Conservation (phyloP, 495 filamentous ascomycete genomes). For the Xylaria grammica region DNA sequence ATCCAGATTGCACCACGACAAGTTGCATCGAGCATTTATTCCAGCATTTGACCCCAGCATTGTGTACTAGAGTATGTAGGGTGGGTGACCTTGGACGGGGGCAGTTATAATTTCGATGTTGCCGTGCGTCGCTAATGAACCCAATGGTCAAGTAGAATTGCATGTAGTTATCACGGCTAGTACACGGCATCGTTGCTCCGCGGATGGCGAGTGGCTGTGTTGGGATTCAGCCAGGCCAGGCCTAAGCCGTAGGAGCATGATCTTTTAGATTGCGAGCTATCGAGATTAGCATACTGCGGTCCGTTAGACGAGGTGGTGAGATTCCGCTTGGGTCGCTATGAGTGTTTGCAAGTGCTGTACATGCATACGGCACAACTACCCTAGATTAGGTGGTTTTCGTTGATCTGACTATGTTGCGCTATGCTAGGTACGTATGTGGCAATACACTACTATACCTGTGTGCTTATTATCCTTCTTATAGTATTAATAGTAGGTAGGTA, state of each 20-base stretch:
- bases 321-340: neutral
- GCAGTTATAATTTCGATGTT: neutral
- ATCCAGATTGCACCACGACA: too few species aligned
- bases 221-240: constrained; percentile 11
- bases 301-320: neutral
- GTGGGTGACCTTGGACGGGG: neutral
- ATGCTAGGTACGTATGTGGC: too few species aligned
- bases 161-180: too few species aligned
- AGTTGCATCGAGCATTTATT: neutral
- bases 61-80: neutral
- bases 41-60: too few species aligned
- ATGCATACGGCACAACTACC: neutral
- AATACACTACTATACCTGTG: too few species aligned
- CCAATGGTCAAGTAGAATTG: neutral
- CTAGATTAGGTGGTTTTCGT: too few species aligned
- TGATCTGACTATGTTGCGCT: too few species aligned
- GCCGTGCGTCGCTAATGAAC: constrained; percentile 9
- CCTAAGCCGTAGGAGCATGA: constrained; percentile 1
- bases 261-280: constrained; percentile 7
- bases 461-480: too few species aligned
- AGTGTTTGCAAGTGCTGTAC: neutral
- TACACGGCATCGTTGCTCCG: neutral
- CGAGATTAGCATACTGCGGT: neutral
- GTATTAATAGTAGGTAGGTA: neutral
- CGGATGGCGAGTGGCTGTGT: neutral